Evolutionary conservation across 495 filamentous ascomycete species (phyloP).

Genomic region (Aeminium ludgeri): DNA sequence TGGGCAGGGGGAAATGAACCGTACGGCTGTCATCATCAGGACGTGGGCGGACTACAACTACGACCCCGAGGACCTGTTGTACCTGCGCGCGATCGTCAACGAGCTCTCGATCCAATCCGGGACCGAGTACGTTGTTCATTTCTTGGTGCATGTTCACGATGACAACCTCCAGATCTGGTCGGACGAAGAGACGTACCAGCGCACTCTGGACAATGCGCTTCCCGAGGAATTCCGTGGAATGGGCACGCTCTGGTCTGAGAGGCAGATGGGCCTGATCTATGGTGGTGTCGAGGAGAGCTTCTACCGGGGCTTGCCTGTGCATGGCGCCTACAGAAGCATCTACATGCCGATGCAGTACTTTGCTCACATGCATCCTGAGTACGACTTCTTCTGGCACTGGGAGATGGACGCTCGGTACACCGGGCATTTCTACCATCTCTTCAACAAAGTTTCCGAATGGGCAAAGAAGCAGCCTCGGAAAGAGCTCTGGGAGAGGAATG

Average conservation of each 20-base stretch:
- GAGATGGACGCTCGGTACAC: constrained; percentile 95
- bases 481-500: constrained; percentile 83
- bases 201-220: constrained; percentile 50
- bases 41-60: constrained; percentile 45
- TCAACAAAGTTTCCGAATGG: constrained; percentile 58
- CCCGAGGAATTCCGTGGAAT: constrained; percentile 80
- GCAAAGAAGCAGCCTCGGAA: constrained; percentile 72
- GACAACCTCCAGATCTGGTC: constrained; percentile 48
- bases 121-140: constrained; percentile 46
- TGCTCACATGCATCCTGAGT: constrained; percentile 75
- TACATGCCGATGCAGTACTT: constrained; percentile 94
- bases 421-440: constrained; percentile 88
- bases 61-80: constrained; percentile 28
- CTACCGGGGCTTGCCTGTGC: constrained; percentile 56
- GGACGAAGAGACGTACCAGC: constrained; percentile 43
- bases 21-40: constrained; percentile 44
- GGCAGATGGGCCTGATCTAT: constrained; percentile 80
- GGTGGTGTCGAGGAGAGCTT: constrained; percentile 60
- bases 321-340: constrained; percentile 79
- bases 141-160: constrained; percentile 52
- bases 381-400: constrained; percentile 96
- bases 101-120: constrained; percentile 47
- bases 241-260: constrained; percentile 78
- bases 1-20: constrained; percentile 16
- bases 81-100: constrained; percentile 38